Evolutionary conservation across 2,329 filamentous ascomycete species (phyloP), one percentile per base, ranked within the genome.

Genomic region (Cladosporium sp.): DNA sequence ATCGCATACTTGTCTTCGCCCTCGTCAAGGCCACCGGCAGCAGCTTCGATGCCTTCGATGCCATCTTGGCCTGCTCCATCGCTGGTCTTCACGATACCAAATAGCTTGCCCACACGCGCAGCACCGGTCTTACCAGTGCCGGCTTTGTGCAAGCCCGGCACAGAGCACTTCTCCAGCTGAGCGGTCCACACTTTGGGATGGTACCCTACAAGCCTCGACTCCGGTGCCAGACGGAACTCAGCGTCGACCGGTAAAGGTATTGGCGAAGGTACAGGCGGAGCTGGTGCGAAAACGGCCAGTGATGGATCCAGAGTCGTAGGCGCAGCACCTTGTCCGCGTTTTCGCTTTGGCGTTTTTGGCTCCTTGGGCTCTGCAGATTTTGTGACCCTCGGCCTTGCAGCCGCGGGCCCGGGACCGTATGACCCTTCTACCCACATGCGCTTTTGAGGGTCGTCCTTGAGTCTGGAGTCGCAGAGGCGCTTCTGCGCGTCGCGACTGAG

Each of bases 401-500:
- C 78, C 0, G 78, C 79, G 0, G 81, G 79, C 1, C 79, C 79
- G 5, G 79, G 79, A 5, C 79, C 80, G 60, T 74, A 72, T n/a
- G 57, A 43, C 21, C 51, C 58, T 28, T 70, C 72, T 68, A 65
- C 78, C 53, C 76, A 72, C 70, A 79, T 81, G 74, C 77, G 79
- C 64, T 80, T 80, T 16, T 79, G 79, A 2, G 82, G 79, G 71
- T 87, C 80, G 64, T 83, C 82, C 69, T 85, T 86, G 0, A 81
- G 81, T 66, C 86, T 85, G 68, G 91, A 88, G 71, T 92, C 89
- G 39, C 89, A 85, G 62, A 90, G 82, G 57, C 91, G 84, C 78
- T 93, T 93, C 84, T 91, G 89, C 21, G 92, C 89, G 76, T 94
- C 91, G 60, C 88, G 84, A 61, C 89, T 90, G 3, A 95, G 79